Percentiles rank a stretch among this genome's conserved stretches.
Evolutionary conservation across 116 monocot genomes (phyloP).

Genomic region (Trichopus zeylanicus): DNA sequence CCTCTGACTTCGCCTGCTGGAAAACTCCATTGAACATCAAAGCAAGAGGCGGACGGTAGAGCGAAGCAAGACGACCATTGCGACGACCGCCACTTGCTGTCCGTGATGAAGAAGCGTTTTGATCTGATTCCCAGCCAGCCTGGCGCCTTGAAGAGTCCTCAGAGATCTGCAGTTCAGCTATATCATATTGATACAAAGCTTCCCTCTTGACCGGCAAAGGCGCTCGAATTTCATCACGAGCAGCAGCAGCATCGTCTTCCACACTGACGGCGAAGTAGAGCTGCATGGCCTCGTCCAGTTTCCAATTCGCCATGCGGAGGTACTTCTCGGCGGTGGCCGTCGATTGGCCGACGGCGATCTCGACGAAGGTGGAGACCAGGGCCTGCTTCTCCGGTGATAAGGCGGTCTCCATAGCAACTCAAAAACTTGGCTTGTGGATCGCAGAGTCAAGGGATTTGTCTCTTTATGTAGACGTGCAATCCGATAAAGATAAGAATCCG

Average conservation of each 20-base stretch:
- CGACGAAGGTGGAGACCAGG: constrained; percentile 74
- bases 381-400: constrained; percentile 47
- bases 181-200: constrained; percentile 69
- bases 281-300: constrained; percentile 84
- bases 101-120: constrained; percentile 52
- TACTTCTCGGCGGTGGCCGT: constrained; percentile 70
- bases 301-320: constrained; percentile 74
- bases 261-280: constrained; percentile 62
- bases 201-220: constrained; percentile 84
- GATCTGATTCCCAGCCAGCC: constrained; percentile 70
- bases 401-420: constrained; percentile 14
- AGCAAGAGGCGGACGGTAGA: constrained; percentile 81
- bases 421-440: no score
- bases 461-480: no score
- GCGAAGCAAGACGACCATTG: constrained; percentile 88
- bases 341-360: constrained; percentile 82
- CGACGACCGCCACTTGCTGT: constrained; percentile 41
- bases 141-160: constrained; percentile 60
- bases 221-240: constrained; percentile 69
- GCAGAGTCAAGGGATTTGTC: no score
- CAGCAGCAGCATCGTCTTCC: constrained; percentile 10
- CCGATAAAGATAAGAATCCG: no score
- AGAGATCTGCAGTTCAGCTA: constrained; percentile 74
- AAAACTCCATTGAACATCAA: constrained; percentile 76
- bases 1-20: constrained; percentile 83